Base-by-base conservation (phyloP, 768 basidiomycete genomes). In the Pulveroboletus sp. region DNA sequence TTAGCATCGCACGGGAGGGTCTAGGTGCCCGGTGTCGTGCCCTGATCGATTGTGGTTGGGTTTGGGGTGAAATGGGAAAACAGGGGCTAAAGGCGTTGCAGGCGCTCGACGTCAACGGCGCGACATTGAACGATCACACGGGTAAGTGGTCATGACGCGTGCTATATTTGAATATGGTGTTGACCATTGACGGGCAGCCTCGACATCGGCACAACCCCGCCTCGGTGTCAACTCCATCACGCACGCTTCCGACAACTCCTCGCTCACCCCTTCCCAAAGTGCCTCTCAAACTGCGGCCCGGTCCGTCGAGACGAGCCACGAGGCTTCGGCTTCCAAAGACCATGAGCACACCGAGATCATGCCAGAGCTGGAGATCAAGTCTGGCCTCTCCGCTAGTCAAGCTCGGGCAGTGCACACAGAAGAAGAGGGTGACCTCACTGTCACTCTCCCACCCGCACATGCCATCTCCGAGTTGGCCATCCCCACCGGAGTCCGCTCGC, bases 221-320 rank as follows among this genome's bases (percentile, higher is more conserved):
- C 47, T 31, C 18, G 3, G 37, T 28, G 18, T 43, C 35, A 48
- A 39, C 57, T 66, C n/a, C 53, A 69, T 35, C 51, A 56, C 49
- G 38, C 66, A 49, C 61, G 62, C 71, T 5, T 81, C 82, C 47
- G 80, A 83, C 62, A 62, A 77, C 12, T 81, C 80, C n/a, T 86
- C 85, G 2, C 69, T 87, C 54, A 78, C 81, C 0, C 86, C 85
- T n/a, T 88, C 86, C 6, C 86, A 87, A 54, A 86, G 85, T 3
- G 83, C 83, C 2, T 88, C 86, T 15, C 84, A 89, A 66, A 59
- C 43, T 0, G 60, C 52, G n/a, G 39, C 46, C 6, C 50, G 24
- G 56, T 73, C 48, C 39, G 36, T 37, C 12, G 57, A 50, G 28
- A 54, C 45, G 1, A 63, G 46, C 31, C 58, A 61, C 21, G 56